Evolutionary conservation across 352 stramenopile genomes (phyloP).

Genomic region (Phytophthora tentaculata): DNA sequence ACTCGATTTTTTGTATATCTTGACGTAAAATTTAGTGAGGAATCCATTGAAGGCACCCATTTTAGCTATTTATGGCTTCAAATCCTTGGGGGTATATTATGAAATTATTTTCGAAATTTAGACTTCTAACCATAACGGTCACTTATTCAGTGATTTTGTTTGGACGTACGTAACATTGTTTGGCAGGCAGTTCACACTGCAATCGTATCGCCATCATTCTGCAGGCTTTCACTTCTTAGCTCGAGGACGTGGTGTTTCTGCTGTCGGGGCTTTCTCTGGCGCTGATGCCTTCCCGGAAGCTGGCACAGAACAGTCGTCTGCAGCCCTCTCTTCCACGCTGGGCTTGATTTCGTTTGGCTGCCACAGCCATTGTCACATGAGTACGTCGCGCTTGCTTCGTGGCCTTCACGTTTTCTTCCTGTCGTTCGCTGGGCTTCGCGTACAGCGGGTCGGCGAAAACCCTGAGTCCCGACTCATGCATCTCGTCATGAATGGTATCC

Average conservation of each 20-base stretch:
- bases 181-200: neutral
- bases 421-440: conserved; percentile 4
- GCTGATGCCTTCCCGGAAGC: too few species aligned
- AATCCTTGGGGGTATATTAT: conserved; percentile 2
- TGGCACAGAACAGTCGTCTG: too few species aligned
- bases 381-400: conserved; percentile 8
- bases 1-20: neutral
- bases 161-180: neutral
- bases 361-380: conserved; percentile 1
- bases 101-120: conserved; percentile 2
- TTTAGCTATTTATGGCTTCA: conserved; percentile 11
- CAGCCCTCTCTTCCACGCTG: too few species aligned
- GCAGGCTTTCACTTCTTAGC: neutral
- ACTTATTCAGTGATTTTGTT: neutral
- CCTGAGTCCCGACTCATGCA: too few species aligned
- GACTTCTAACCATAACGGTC: conserved; percentile 1
- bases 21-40: conserved; percentile 2
- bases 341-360: conserved; percentile 7
- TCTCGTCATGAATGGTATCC: too few species aligned
- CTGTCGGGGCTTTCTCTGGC: too few species aligned
- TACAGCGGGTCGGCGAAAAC: conserved; percentile 12
- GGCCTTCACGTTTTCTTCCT: conserved; percentile 1
- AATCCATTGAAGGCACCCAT: neutral
- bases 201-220: neutral
- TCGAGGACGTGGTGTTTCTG: neutral